Conservation (phyloP, 2,329 filamentous ascomycete species). For the Pseudogymnoascus sp. region DNA sequence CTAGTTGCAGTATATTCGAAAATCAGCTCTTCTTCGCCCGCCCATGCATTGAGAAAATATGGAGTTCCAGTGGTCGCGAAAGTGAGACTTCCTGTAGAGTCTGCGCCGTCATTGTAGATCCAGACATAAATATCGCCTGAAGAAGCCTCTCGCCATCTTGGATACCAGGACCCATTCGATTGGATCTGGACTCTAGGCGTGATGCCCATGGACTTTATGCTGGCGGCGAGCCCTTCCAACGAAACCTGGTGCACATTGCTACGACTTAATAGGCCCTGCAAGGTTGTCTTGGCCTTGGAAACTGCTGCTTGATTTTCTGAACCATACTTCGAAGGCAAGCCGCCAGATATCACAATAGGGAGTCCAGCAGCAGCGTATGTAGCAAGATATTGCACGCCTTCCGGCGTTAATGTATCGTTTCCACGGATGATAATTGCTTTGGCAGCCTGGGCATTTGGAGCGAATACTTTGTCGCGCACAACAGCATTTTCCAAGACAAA, state of each 20-base stretch:
- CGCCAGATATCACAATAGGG: conserved; percentile 18
- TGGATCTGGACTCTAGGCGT: conserved; percentile 25
- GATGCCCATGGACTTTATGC: conserved; percentile 28
- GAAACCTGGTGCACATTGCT: conserved; percentile 31
- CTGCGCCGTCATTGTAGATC: conserved; percentile 32
- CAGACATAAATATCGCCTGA: conserved; percentile 29
- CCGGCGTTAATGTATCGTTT: conserved; percentile 11
- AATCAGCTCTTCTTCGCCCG: conserved; percentile 30
- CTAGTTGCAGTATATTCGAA: conserved; percentile 24
- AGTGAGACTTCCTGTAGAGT: conserved; percentile 22
- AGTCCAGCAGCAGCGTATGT: neutral
- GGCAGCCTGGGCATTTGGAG: neutral
- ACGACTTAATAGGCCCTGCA: conserved; percentile 17
- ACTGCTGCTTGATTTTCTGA: neutral
- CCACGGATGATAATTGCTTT: conserved; percentile 17
- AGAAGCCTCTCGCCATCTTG: conserved; percentile 29
- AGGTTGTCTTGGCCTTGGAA: neutral
- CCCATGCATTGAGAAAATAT: conserved; percentile 37
- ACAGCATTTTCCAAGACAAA: neutral
- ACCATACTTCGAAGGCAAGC: conserved; percentile 13
- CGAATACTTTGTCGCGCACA: neutral
- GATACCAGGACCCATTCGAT: conserved; percentile 30
- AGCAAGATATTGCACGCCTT: neutral
- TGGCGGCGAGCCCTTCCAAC: conserved; percentile 26
- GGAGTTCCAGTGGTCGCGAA: conserved; percentile 29